Conservation (phyloP, 176 grass and related monocot species). For the Aegilops umbellulata region DNA sequence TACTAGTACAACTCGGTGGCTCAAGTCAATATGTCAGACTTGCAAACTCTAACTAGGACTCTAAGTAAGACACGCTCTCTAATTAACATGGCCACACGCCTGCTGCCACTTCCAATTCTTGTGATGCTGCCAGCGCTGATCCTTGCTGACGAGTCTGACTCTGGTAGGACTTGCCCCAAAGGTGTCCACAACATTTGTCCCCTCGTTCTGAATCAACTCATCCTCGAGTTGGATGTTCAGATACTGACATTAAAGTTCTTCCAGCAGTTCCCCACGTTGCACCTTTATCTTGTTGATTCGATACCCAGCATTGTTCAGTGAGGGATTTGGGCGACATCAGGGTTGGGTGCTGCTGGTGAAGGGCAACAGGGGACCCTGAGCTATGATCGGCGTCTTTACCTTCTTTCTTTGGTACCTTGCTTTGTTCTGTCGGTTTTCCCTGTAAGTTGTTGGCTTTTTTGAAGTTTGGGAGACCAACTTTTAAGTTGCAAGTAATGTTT, state of each 20-base stretch:
- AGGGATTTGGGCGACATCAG: not conserved
- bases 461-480: not conserved
- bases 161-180: not conserved
- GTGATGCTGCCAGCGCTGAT: not conserved
- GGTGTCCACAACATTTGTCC: not conserved
- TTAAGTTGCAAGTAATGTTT: not conserved
- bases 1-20: too few relatives aligned
- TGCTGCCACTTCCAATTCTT: not conserved
- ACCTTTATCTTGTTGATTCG: not conserved
- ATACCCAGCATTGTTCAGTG: not conserved
- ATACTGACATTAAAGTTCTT: not conserved
- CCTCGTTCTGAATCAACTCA: not conserved
- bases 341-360: not conserved
- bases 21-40: too few relatives aligned
- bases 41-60: too few relatives aligned
- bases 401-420: not conserved
- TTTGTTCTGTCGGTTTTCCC: not conserved
- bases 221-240: not conserved
- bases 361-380: not conserved
- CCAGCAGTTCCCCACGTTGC: not conserved
- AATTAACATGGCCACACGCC: not conserved
- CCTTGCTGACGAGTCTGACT: not conserved
- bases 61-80: not conserved
- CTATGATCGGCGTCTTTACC: not conserved
- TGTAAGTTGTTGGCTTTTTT: not conserved